These are phyloP conservation scores for Pichia sp. DNA, from an alignment of 1,139 yeast species.

Conservation along the genomic window DNA sequence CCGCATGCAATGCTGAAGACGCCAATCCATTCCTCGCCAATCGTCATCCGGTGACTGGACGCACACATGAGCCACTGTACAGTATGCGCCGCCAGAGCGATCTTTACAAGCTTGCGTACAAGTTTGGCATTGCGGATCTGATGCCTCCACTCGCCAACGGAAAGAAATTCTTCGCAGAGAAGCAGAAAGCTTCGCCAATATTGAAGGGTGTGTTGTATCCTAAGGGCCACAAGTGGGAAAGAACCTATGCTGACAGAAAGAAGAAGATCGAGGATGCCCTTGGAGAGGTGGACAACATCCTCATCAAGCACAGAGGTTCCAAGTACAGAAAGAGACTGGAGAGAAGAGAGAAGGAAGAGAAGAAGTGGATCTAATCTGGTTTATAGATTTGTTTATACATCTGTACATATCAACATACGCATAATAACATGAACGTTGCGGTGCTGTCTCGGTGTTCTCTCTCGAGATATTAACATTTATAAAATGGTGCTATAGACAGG, in stretches of 20 bases:
- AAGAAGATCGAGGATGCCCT: constrained; percentile 64
- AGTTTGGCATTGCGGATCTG: constrained; percentile 73
- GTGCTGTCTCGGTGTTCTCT: neutral
- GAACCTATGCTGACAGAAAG: constrained; percentile 60
- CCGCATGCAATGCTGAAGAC: constrained; percentile 58
- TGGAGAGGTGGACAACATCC: constrained; percentile 66
- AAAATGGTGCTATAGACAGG: constrained; percentile 13
- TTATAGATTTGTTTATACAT: neutral
- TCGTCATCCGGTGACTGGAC: constrained; percentile 75
- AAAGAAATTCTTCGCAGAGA: constrained; percentile 76
- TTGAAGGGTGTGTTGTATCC: constrained; percentile 76
- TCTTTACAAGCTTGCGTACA: constrained; percentile 75
- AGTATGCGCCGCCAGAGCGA: constrained; percentile 84
- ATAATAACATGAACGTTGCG: neutral
- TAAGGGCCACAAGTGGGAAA: constrained; percentile 79
- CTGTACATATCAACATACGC: neutral
- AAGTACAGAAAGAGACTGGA: constrained; percentile 55
- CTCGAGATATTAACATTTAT: neutral
- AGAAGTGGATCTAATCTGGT: constrained; percentile 42
- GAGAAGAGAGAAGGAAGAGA: constrained; percentile 45
- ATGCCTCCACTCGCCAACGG: constrained; percentile 68
- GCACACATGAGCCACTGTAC: constrained; percentile 72
- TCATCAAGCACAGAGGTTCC: constrained; percentile 60
- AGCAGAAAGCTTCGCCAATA: constrained; percentile 64
- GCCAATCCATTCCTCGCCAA: constrained; percentile 90